Evolutionary conservation across 345 rosid genomes (phyloP).

Genomic region (Syzygium aromaticum): DNA sequence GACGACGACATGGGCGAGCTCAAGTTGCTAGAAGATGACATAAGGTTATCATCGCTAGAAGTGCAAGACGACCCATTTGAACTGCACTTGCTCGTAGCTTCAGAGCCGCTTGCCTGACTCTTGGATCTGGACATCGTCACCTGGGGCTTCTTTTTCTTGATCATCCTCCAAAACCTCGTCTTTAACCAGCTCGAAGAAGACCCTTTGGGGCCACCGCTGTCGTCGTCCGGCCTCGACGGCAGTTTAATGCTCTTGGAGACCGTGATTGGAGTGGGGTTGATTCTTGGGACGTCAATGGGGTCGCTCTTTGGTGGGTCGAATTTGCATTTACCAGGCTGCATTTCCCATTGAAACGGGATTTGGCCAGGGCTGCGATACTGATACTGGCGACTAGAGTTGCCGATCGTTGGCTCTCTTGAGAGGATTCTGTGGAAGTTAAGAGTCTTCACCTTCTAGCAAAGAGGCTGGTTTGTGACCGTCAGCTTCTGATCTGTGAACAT

Average conservation of each 20-base stretch:
- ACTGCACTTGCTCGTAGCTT: neutral
- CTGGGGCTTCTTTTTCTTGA: neutral
- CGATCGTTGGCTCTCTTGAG: conserved; percentile 28
- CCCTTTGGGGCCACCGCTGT: conserved; percentile 12
- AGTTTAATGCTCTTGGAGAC: neutral
- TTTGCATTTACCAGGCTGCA: conserved; percentile 49
- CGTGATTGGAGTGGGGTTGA: conserved; percentile 9
- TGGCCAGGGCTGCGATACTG: conserved; percentile 22
- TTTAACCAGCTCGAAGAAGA: conserved; percentile 11
- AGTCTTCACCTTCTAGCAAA: conserved; percentile 24
- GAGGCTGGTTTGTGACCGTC: conserved; percentile 12
- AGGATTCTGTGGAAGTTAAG: conserved; percentile 23
- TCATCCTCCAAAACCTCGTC: conserved; percentile 37
- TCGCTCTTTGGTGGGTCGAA: conserved; percentile 12
- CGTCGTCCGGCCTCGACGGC: neutral
- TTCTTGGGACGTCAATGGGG: conserved; percentile 15
- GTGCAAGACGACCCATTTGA: neutral
- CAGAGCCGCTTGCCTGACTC: neutral
- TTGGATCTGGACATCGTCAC: neutral
- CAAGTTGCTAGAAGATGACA: neutral
- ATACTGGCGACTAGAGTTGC: conserved; percentile 13
- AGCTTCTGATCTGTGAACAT: neutral
- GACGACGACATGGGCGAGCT: neutral
- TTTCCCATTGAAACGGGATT: conserved; percentile 66
- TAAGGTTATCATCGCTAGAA: neutral